A percentile compares a stretch with the other conserved stretches of the same genome.
These are phyloP conservation scores for Ceratobasidium sp. DNA, from an alignment of 1,284 basidiomycete genomes.

Conservation along the genomic window DNA sequence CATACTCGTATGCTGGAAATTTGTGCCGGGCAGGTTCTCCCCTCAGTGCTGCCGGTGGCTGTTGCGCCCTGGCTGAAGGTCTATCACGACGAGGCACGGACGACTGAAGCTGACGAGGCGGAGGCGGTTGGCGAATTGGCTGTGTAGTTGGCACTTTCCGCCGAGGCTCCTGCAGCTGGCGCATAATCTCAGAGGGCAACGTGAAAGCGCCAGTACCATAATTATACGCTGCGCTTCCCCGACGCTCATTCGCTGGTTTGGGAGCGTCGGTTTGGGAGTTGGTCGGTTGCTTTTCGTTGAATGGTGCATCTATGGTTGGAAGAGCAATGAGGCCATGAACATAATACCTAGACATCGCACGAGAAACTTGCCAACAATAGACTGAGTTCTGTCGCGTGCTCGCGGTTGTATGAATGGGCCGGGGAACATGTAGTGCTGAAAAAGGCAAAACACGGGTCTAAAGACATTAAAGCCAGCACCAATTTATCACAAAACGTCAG, in stretches of 20 bases:
- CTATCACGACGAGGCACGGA: background rate
- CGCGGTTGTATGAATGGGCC: conserved; percentile 23
- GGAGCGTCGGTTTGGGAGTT: background rate
- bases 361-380: conserved; percentile 4
- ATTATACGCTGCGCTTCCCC: conserved; percentile 37
- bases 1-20: background rate
- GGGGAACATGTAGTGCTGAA: conserved; percentile 36
- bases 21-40: background rate
- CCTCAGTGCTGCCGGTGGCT: background rate
- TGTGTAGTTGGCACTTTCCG: background rate
- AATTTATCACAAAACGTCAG: background rate
- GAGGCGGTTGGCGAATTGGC: background rate
- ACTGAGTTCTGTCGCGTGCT: conserved; percentile 24
- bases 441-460: conserved; percentile 22
- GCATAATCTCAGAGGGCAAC: conserved; percentile 36
- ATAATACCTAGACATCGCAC: background rate
- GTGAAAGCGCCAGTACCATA: conserved; percentile 31
- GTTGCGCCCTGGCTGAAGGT: background rate
- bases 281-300: conserved; percentile 6
- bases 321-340: background rate
- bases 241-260: conserved; percentile 34
- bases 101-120: background rate
- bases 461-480: background rate
- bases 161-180: conserved; percentile 26
- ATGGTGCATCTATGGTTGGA: background rate